phyloP scores from a whole-genome alignment of 2,329 filamentous ascomycete species.

The Graphiopsis chlorocephala region DNA sequence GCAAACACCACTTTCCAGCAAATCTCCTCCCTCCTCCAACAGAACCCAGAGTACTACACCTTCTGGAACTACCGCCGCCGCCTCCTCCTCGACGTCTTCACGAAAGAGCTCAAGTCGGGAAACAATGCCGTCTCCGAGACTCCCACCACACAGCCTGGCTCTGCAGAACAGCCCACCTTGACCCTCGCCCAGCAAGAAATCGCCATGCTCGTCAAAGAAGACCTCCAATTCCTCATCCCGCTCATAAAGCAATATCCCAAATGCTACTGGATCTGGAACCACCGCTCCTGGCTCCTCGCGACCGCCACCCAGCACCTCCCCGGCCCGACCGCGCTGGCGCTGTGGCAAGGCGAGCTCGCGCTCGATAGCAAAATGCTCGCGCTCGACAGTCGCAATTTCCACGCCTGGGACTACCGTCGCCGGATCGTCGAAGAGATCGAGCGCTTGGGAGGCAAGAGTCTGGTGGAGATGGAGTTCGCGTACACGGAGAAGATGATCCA shows the following conservation, averaged over 20 bases:
- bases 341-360: conserved; percentile 83
- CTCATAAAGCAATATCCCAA: conserved; percentile 85
- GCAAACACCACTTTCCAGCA: conserved; percentile 60
- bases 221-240: conserved; percentile 79
- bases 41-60: conserved; percentile 87
- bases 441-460: conserved; percentile 44
- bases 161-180: conserved; percentile 24
- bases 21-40: conserved; percentile 67
- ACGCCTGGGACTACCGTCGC: conserved; percentile 90
- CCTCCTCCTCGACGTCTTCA: conserved; percentile 62
- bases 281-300: conserved; percentile 79
- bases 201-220: conserved; percentile 61
- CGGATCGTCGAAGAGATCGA: conserved; percentile 76
- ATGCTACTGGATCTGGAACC: conserved; percentile 99
- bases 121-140: conserved; percentile 10
- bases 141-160: not conserved
- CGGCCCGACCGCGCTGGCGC: conserved; percentile 51
- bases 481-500: conserved; percentile 90
- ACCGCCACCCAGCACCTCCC: conserved; percentile 66
- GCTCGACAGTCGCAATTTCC: conserved; percentile 86
- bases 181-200: conserved; percentile 37
- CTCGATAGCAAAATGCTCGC: conserved; percentile 85
- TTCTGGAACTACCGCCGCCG: conserved; percentile 85
- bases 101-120: conserved; percentile 43
- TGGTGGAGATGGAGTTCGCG: conserved; percentile 77